A percentile compares a stretch with the other conserved stretches of the same genome.
Conservation (phyloP, 768 basidiomycete genomes). For the Lyophyllum decastes region DNA sequence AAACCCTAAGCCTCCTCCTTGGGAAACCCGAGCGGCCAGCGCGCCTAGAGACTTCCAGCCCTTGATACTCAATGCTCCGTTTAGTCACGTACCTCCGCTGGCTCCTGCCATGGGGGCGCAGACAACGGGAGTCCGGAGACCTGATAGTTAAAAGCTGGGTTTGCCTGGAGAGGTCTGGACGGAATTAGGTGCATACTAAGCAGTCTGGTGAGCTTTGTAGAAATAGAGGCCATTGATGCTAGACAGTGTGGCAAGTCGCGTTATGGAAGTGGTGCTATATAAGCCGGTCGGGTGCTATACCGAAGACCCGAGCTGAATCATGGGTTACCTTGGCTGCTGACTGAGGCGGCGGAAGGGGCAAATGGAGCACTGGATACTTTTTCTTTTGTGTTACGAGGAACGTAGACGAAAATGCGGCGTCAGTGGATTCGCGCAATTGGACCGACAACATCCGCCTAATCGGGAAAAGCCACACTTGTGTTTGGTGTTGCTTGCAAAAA, state of each 20-base stretch:
- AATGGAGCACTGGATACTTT: not conserved
- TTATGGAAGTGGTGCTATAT: not conserved
- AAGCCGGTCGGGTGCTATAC: not conserved
- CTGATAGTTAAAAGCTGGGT: constrained; percentile 29
- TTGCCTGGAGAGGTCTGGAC: not conserved
- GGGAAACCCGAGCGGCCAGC: constrained; percentile 60
- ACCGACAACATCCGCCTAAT: no score
- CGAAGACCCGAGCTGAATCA: not conserved
- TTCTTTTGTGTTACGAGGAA: no score
- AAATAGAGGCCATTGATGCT: constrained; percentile 26
- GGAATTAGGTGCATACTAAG: constrained; percentile 40
- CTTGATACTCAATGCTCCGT: constrained; percentile 11
- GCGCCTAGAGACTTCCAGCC: constrained; percentile 29
- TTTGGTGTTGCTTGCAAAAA: constrained; percentile 31
- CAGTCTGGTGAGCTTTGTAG: constrained; percentile 49
- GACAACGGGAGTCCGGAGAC: constrained; percentile 59
- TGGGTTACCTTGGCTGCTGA: not conserved
- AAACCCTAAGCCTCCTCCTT: constrained; percentile 79
- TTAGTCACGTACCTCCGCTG: constrained; percentile 48
- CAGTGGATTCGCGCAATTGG: no score
- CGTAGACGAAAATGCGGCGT: no score
- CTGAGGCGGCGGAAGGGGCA: not conserved
- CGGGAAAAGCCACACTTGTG: constrained; percentile 4
- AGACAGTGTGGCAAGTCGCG: not conserved
- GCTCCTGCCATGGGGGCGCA: constrained; percentile 73